phyloP scores from a whole-genome alignment of 2,329 filamentous ascomycete species.

The Epichloe glyceriae region DNA sequence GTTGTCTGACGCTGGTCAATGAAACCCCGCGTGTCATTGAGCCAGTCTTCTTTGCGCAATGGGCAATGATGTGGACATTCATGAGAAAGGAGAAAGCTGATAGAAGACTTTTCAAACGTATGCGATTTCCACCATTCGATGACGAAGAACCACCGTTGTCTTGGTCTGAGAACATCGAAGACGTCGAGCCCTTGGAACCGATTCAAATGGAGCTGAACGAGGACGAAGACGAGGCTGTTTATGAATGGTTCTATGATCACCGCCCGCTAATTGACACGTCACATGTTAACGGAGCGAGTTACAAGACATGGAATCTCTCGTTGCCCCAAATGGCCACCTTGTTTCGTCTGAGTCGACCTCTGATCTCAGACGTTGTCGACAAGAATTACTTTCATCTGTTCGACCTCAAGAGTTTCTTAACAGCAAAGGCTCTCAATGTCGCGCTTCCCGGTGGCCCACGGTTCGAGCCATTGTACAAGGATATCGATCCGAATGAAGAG shows the following conservation, averaged over 20 bases:
- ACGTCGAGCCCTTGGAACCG: conserved; percentile 91
- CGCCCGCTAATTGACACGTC: conserved; percentile 78
- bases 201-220: conserved; percentile 98
- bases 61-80: conserved; percentile 98
- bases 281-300: conserved; percentile 93
- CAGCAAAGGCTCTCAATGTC: conserved; percentile 92
- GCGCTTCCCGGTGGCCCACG: conserved; percentile 94
- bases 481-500: conserved; percentile 96
- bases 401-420: conserved; percentile 86
- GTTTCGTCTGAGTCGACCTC: conserved; percentile 79
- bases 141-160: conserved; percentile 95
- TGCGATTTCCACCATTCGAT: conserved; percentile 97
- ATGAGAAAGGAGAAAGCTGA: conserved; percentile 99
- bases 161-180: conserved; percentile 98
- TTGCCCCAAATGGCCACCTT: conserved; percentile 93
- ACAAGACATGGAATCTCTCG: conserved; percentile 88
- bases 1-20: conserved; percentile 91
- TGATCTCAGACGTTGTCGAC: conserved; percentile 85
- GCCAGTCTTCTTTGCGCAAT: conserved; percentile 94
- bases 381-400: conserved; percentile 98
- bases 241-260: conserved; percentile 97
- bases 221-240: conserved; percentile 78
- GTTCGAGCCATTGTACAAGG: conserved; percentile 95
- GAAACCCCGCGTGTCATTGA: conserved; percentile 95
- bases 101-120: conserved; percentile 89